These are phyloP conservation scores for Coniosporium apollinis DNA, from an alignment of 495 filamentous ascomycete genomes.

Conservation along the genomic window DNA sequence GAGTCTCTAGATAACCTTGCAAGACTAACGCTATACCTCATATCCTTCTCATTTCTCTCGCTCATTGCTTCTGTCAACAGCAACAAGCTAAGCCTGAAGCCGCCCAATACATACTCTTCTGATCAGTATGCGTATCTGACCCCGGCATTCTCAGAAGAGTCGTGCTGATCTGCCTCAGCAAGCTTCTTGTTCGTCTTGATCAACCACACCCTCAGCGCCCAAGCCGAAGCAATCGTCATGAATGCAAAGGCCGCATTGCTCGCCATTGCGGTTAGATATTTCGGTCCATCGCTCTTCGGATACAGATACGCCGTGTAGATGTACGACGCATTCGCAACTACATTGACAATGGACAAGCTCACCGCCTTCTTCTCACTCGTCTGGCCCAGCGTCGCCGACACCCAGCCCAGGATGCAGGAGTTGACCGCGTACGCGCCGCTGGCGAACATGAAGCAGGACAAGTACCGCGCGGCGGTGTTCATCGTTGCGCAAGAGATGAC, in stretches of 20 bases:
- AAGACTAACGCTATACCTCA: no score
- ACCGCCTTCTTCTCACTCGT: slow-evolving; percentile 31
- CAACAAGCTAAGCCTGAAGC: no score
- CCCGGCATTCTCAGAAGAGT: no score
- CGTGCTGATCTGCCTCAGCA: no score
- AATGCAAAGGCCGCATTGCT: slow-evolving; percentile 32
- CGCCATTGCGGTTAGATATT: slow-evolving; percentile 29
- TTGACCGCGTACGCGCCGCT: slow-evolving; percentile 30
- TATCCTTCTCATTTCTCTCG: no score
- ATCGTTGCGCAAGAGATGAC: slow-evolving; percentile 27
- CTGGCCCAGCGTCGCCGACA: slow-evolving; percentile 34
- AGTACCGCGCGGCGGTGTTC: slow-evolving; percentile 30
- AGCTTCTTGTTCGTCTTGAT: slow-evolving; percentile 33
- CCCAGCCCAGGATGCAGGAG: slow-evolving; percentile 36
- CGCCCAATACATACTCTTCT: no score
- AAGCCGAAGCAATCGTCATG: slow-evolving; percentile 23
- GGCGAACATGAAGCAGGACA: slow-evolving; percentile 34
- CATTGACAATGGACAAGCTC: slow-evolving; percentile 37
- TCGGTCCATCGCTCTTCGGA: slow-evolving; percentile 31
- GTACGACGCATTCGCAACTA: slow-evolving; percentile 34
- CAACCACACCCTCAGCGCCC: slow-evolving; percentile 28
- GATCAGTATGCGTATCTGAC: no score
- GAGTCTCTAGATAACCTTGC: no score
- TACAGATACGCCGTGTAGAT: slow-evolving; percentile 43
- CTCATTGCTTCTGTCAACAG: no score